phyloP scores from a whole-genome alignment of 306 rosid genomes.

The Cucurbita moschata region DNA sequence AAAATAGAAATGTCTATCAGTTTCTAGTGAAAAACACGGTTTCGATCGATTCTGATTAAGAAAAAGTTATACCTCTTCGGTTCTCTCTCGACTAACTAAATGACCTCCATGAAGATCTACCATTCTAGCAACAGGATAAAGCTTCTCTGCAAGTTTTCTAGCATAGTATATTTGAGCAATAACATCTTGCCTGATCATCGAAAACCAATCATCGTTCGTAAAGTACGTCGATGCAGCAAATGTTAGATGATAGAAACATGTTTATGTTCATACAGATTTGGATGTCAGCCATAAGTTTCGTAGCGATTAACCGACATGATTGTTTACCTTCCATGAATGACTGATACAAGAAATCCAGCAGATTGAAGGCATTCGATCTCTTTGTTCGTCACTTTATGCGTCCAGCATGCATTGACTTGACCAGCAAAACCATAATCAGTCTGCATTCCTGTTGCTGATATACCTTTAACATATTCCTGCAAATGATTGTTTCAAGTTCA shows the following conservation, averaged over 20 bases:
- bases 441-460: conserved; percentile 83
- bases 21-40: background rate
- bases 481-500: conserved; percentile 9
- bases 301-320: background rate
- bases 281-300: background rate
- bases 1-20: background rate
- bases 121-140: conserved; percentile 81
- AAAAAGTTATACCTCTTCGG: conserved; percentile 55
- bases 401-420: conserved; percentile 89
- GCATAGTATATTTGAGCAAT: conserved; percentile 75
- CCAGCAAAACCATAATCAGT: conserved; percentile 70
- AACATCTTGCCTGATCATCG: conserved; percentile 54
- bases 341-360: conserved; percentile 67
- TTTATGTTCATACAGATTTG: background rate
- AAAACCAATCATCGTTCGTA: conserved; percentile 3
- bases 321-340: conserved; percentile 84
- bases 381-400: conserved; percentile 49
- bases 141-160: conserved; percentile 62
- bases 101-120: conserved; percentile 93
- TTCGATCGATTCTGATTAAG: background rate
- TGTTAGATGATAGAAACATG: background rate
- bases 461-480: conserved; percentile 83
- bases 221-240: background rate
- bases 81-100: conserved; percentile 83
- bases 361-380: conserved; percentile 60